Evolutionary conservation across 139 green algal species (phyloP), one percentile per base, ranked within the genome.

Genomic region (Raphidocelis subcapitata): DNA sequence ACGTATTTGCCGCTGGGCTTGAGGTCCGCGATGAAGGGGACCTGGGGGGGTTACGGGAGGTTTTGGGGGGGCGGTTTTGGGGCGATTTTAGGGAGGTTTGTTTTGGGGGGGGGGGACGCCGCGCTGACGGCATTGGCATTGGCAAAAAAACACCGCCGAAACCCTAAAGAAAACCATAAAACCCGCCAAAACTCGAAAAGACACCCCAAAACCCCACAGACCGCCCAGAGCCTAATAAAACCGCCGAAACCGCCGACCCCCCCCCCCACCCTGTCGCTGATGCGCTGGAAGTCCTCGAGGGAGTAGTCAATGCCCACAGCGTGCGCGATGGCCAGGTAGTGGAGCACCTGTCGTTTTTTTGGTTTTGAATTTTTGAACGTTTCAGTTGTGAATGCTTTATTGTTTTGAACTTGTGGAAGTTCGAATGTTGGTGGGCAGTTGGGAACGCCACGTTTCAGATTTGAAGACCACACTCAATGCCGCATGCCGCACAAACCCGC

Each of bases 1-100:
- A 99, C 95, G 73, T 97, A 99, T 60, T 92, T 92, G 54, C 96
- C 96, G 12, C 67, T 89, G 16, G 96, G 96, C 84, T 98, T 98
- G 52, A 99, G 84, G 85, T 99, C 94, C 23, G 92, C 93, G 59
- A 99, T 91, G 85, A 99, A 97, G 29, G 96, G 96, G 65, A 92
- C 87, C 69, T 76, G 69, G 2, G 21, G 2, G 12, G 46, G 46
- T 12, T 54, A 15, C 14, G 12, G 46, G 46, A 12, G 46, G 46
- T 54, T 12, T 12, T 54, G 46, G 46, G 12, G 46, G 46, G 12
- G 46, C 14, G 46, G 12, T 12, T 12, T 54, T 12, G 46, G 12
- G 46, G 46, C 15, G 46, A 15, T 54, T 12, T 12, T 54, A 15
- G 46, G 46, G 46, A 15, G 12, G 46, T 12, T 54, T 12, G 46